Evolutionary conservation across 768 basidiomycete genomes (phyloP).

Genomic region (Kondoa subrosea): DNA sequence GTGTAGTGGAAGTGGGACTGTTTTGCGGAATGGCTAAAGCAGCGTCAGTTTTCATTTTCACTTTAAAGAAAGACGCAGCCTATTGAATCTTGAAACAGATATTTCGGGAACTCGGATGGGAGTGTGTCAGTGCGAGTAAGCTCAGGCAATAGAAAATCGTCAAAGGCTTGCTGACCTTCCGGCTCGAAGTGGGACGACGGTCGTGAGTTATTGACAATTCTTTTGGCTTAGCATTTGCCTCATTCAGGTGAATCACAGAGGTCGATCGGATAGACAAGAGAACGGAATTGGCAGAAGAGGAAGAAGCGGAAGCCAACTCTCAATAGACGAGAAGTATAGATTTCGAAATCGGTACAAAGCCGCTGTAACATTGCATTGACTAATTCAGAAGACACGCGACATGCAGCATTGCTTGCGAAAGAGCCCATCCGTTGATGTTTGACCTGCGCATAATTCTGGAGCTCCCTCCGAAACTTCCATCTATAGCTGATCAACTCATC

Average conservation of each 20-base stretch:
- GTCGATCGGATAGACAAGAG: background rate
- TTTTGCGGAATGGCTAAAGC: slow-evolving; percentile 84
- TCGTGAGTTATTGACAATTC: background rate
- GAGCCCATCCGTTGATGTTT: no score
- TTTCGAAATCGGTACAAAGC: no score
- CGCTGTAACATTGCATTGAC: no score
- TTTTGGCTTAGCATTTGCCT: background rate
- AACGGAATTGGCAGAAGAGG: background rate
- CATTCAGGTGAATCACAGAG: background rate
- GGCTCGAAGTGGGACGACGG: background rate
- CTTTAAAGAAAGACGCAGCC: background rate
- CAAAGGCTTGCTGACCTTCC: background rate
- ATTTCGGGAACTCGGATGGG: background rate
- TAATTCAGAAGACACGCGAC: no score
- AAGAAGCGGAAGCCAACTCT: background rate
- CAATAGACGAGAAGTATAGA: no score
- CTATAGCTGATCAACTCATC: no score
- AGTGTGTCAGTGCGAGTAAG: background rate
- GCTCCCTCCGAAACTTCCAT: no score
- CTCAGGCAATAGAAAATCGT: background rate
- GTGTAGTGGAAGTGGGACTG: slow-evolving; percentile 96
- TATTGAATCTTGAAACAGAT: background rate
- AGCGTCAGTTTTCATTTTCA: slow-evolving; percentile 42
- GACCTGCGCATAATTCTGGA: no score
- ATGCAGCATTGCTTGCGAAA: no score